Evolutionary conservation across 1,284 basidiomycete genomes (phyloP).

Genomic region (Trichosporon faecale): DNA sequence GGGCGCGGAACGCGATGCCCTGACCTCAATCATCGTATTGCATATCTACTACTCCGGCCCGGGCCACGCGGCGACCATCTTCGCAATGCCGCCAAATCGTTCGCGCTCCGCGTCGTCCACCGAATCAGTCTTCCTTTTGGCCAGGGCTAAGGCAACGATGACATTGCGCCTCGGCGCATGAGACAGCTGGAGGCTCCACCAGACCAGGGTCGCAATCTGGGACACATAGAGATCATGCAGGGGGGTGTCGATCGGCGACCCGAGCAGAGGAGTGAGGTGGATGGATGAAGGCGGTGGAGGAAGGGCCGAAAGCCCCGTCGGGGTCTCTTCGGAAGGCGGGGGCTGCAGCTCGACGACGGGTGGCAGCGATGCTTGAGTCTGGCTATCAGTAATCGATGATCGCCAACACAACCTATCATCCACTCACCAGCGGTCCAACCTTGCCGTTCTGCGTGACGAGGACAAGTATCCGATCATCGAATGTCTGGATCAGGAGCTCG

Average conservation of each 20-base stretch:
- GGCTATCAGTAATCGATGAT: conserved; percentile 17
- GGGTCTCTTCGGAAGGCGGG: conserved; percentile 58
- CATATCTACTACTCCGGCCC: conserved; percentile 25
- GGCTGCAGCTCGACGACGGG: conserved; percentile 63
- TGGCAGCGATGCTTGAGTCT: conserved; percentile 81
- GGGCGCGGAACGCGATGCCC: too few relatives aligned
- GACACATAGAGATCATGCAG: conserved; percentile 77
- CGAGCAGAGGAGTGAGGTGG: conserved; percentile 71
- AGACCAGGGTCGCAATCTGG: conserved; percentile 81
- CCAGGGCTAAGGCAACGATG: conserved; percentile 45
- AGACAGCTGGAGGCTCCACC: conserved; percentile 58
- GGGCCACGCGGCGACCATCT: conserved; percentile 58
- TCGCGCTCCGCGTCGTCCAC: conserved; percentile 55
- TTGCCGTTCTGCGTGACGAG: conserved; percentile 79
- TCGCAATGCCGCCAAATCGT: conserved; percentile 67
- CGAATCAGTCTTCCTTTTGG: conserved; percentile 54
- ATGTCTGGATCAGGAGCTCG: conserved; percentile 72
- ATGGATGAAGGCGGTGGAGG: conserved; percentile 70
- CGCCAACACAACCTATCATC: neutral
- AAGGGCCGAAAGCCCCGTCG: conserved; percentile 59
- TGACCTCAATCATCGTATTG: neutral
- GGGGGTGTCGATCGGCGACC: conserved; percentile 61
- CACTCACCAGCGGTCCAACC: conserved; percentile 73
- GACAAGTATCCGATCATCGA: conserved; percentile 72
- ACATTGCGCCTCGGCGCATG: conserved; percentile 35